Conservation (phyloP, 1,139 yeast species). For the Hansenula sp. region DNA sequence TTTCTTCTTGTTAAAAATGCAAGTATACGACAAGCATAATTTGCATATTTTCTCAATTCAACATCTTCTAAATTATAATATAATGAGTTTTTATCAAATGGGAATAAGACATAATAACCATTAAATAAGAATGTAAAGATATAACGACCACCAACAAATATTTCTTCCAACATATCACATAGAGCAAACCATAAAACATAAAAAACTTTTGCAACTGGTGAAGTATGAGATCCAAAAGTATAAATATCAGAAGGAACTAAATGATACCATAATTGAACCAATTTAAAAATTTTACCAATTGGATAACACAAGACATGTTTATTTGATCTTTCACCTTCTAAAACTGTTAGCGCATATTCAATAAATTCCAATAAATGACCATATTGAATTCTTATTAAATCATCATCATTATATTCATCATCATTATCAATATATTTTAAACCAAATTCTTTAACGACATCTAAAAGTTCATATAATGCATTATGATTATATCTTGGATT, state of each 20-base stretch:
- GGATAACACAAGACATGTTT: conserved; percentile 15
- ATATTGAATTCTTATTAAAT: conserved; percentile 6
- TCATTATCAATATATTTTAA: conserved; percentile 7
- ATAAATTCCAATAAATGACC: conserved; percentile 6
- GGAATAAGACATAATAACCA: conserved; percentile 12
- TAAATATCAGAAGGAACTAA: conserved; percentile 14
- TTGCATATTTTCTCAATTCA: conserved; percentile 9
- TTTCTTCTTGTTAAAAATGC: conserved; percentile 17
- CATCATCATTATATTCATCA: conserved; percentile 9
- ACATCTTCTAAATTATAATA: conserved; percentile 2
- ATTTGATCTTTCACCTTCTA: conserved; percentile 8
- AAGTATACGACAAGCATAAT: conserved; percentile 16
- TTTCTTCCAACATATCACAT: conserved; percentile 10
- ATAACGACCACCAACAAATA: conserved; percentile 15
- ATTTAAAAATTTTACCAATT: conserved; percentile 10
- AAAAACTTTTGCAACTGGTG: conserved; percentile 10
- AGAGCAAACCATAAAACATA: conserved; percentile 16
- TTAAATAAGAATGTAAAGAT: conserved; percentile 16
- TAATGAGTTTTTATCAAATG: conserved; percentile 9
- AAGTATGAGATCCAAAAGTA: conserved; percentile 9
- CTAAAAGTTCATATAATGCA: conserved; percentile 13
- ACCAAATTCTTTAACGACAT: conserved; percentile 14
- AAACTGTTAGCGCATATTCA: conserved; percentile 4
- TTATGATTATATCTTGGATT: conserved; percentile 15
- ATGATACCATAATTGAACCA: conserved; percentile 13